A percentile compares a stretch with the other conserved stretches of the same genome.
These are phyloP conservation scores for Trichoderma brevicompactum DNA, from an alignment of 2,329 filamentous ascomycete species.

Conservation along the genomic window DNA sequence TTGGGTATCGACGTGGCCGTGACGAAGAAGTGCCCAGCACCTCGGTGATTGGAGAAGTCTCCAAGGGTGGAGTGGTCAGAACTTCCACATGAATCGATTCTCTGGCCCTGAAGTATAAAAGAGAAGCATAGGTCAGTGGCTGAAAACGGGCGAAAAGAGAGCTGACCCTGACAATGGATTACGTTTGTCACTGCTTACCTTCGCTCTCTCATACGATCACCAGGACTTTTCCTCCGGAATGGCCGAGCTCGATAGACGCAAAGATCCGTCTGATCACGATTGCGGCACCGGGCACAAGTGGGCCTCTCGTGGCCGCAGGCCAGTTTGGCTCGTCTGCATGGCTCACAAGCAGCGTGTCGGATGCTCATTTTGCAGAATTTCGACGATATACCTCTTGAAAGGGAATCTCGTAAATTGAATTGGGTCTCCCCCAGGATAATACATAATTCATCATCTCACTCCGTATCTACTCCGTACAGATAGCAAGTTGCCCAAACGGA, in stretches of 20 bases:
- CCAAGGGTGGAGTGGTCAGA: slow-evolving; percentile 20
- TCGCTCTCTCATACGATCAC: slow-evolving; percentile 1
- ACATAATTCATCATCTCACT: no score
- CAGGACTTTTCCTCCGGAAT: slow-evolving; percentile 13
- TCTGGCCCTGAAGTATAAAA: neutral
- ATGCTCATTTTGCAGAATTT: slow-evolving; percentile 1
- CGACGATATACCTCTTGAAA: neutral
- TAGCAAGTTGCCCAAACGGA: neutral
- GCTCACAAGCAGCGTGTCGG: slow-evolving; percentile 24
- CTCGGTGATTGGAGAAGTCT: slow-evolving; percentile 13
- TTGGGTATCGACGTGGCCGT: slow-evolving; percentile 14
- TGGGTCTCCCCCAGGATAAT: no score
- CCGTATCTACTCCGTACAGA: slow-evolving; percentile 6
- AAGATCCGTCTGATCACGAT: slow-evolving; percentile 12
- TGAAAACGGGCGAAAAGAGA: neutral
- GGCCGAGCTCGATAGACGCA: slow-evolving; percentile 21
- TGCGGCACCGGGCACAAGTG: slow-evolving; percentile 19
- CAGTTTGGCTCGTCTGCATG: slow-evolving; percentile 21
- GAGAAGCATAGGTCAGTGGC: neutral
- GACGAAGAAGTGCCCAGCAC: slow-evolving; percentile 9
- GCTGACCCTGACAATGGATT: neutral
- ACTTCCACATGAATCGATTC: slow-evolving; percentile 8
- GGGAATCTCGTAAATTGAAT: no score
- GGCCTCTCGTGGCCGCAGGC: slow-evolving; percentile 22
- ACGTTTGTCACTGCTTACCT: neutral